A percentile compares a stretch with the other conserved stretches of the same genome.
Evolutionary conservation across 768 basidiomycete species (phyloP).

Genomic region (Hypsizygus marmoreus): DNA sequence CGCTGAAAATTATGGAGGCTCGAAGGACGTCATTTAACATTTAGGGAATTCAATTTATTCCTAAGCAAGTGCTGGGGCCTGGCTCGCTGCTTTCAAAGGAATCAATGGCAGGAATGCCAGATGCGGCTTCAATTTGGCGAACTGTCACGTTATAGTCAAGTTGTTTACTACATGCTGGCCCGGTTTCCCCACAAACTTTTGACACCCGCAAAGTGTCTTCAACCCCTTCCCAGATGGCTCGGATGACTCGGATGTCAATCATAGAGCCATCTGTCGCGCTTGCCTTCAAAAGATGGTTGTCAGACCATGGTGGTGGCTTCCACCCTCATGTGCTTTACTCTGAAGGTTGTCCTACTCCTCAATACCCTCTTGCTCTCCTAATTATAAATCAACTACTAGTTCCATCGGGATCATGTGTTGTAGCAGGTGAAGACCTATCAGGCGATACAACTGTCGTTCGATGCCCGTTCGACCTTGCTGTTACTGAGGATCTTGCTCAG

Average conservation of each 20-base stretch:
- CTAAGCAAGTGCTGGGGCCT: too few relatives aligned
- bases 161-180: too few relatives aligned
- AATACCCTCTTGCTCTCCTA: neutral
- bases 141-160: too few relatives aligned
- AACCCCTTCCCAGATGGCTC: neutral
- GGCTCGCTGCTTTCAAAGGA: too few relatives aligned
- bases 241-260: constrained; percentile 14
- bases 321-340: constrained; percentile 45
- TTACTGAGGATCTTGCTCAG: constrained; percentile 55
- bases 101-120: too few relatives aligned
- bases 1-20: too few relatives aligned
- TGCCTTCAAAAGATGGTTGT: constrained; percentile 53
- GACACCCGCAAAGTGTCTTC: neutral
- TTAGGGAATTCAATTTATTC: too few relatives aligned
- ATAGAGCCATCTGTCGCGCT: constrained; percentile 15
- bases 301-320: constrained; percentile 49
- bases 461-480: constrained; percentile 65
- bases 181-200: too few relatives aligned
- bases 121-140: too few relatives aligned
- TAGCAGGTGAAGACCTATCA: constrained; percentile 50
- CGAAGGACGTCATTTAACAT: too few relatives aligned
- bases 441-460: constrained; percentile 59
- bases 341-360: constrained; percentile 39
- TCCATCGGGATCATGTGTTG: constrained; percentile 48
- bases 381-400: constrained; percentile 25